These are phyloP conservation scores for Alternaria ethzedia DNA, from an alignment of 2,329 filamentous ascomycete species.

Conservation along the genomic window DNA sequence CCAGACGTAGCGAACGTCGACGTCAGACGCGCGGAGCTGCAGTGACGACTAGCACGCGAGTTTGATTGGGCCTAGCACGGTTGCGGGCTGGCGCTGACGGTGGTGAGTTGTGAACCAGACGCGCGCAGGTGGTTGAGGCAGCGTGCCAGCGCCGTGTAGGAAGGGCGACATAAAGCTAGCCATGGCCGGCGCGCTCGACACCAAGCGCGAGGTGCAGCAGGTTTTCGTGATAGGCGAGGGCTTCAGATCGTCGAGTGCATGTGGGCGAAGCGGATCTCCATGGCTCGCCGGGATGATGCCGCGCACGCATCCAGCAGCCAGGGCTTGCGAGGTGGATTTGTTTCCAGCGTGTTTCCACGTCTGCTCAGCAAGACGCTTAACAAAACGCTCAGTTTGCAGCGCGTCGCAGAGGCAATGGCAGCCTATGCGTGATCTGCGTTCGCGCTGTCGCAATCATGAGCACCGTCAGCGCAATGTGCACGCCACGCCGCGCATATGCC, in stretches of 20 bases:
- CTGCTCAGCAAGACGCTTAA: background rate
- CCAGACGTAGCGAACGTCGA: constrained; percentile 25
- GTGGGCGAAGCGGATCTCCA: constrained; percentile 15
- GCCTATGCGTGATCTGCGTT: background rate
- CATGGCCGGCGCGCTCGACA: background rate
- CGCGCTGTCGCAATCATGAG: background rate
- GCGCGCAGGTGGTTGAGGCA: background rate
- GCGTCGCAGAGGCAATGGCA: background rate
- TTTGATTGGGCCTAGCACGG: background rate
- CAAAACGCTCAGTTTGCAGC: background rate
- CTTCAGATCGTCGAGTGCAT: constrained; percentile 7
- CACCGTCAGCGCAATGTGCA: background rate
- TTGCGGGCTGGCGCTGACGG: constrained; percentile 15
- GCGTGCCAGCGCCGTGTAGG: constrained; percentile 1
- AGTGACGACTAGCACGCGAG: constrained; percentile 5
- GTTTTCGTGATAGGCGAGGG: constrained; percentile 3
- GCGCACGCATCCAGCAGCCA: constrained; percentile 10
- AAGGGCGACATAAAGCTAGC: background rate
- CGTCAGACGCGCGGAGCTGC: constrained; percentile 34
- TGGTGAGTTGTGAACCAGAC: background rate
- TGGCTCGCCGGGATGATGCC: constrained; percentile 16
- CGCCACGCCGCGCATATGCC: constrained; percentile 11
- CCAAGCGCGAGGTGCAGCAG: constrained; percentile 4
- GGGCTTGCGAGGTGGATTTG: background rate
- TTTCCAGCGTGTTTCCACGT: background rate